Base-by-base conservation (phyloP, 2,329 filamentous ascomycete genomes). In the Paracoccidioides lutzii region DNA sequence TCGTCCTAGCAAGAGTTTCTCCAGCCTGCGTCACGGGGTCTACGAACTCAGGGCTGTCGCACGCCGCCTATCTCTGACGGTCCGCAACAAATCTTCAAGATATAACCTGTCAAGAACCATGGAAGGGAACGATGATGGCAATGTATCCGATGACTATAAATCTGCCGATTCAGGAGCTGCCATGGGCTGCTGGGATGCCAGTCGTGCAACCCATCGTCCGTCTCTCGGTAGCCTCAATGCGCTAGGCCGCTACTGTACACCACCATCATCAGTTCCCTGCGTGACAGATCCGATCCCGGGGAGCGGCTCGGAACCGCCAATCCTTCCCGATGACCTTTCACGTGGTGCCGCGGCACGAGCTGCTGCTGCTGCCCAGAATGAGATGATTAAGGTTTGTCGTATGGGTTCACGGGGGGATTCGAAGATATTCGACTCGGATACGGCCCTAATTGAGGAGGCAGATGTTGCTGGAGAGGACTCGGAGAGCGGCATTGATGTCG, bases 401-500 rank as follows among this genome's bases (percentile, higher is more conserved):
- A 52, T 53, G 42, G 38, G 45, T 58, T 61, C 58, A 43, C 61
- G 55, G 32, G 65, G 67, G 52, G 57, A 69, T 54, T 56, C 65
- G 52, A 69, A 65, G 56, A 61, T 59, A 30, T 66, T 64, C 57
- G 59, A 55, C 15, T 49, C 50, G 8, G 48, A 53, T 9, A 35
- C 44, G 9, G 41, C 40, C 9, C 53, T 52, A 8, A 9, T 30
- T 7, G 49, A 71, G 46, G 58, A 71, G 45, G 58, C 62, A 32
- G 66, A 58, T 52, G 55, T 72, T 28, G 64, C 67, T 22, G 22
- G 22, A 6, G 64, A 63, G 53, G 75, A 77, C 60, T 72, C 75
- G 3, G 75, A 77, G 62, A 77, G 75, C 63, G 75, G 75, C 9
- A 76, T 77, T 57, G 74, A 73, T 22, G 75, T 77, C 52, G 69